Conservation (phyloP, 2,329 filamentous ascomycete species). For the Sphaerulina populicola region DNA sequence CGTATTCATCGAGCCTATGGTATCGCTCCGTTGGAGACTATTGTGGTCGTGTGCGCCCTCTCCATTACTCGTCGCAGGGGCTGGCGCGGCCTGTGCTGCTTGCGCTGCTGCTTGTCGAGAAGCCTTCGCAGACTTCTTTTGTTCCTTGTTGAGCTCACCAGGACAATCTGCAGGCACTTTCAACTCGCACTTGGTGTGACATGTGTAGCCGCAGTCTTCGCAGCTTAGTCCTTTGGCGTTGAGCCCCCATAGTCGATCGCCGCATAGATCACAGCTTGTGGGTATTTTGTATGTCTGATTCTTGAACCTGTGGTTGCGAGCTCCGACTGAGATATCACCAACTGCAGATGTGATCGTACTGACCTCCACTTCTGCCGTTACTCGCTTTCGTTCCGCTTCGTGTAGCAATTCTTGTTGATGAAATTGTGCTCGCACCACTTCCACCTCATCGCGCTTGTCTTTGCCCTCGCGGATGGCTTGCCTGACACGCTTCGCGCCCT, state of each 20-base stretch:
- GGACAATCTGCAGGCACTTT: constrained; percentile 95
- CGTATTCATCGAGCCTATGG: constrained; percentile 67
- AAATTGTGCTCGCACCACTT: constrained; percentile 76
- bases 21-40: constrained; percentile 67
- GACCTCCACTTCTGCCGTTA: constrained; percentile 88
- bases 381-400: constrained; percentile 68
- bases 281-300: constrained; percentile 99
- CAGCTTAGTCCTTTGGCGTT: constrained; percentile 96
- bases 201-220: constrained; percentile 92
- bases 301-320: constrained; percentile 95
- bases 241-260: constrained; percentile 92
- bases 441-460: constrained; percentile 81
- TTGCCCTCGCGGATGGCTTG: constrained; percentile 71
- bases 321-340: constrained; percentile 84
- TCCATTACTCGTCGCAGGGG: constrained; percentile 21
- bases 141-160: constrained; percentile 86
- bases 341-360: constrained; percentile 85
- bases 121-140: constrained; percentile 85
- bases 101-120: constrained; percentile 75
- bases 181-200: constrained; percentile 98
- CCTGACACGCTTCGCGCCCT: constrained; percentile 63
- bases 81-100: constrained; percentile 32
- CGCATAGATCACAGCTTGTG: constrained; percentile 94
- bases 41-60: constrained; percentile 42
- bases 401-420: constrained; percentile 76